Base-by-base conservation (phyloP, 768 basidiomycete species). In the Tremella fuciformis region DNA sequence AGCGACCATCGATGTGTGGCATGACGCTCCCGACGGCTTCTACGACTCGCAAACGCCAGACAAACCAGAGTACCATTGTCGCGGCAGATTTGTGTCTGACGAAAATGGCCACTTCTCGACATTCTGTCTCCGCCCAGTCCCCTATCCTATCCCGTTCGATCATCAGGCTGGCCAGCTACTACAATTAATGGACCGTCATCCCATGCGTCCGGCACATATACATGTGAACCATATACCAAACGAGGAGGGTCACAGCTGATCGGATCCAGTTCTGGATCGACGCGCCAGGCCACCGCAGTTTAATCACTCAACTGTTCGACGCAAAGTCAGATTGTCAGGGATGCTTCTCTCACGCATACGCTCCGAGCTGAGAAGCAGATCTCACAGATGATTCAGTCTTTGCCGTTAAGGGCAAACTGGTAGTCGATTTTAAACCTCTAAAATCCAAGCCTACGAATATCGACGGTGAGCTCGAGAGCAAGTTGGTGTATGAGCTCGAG, bases 211-310 rank as follows among this genome's bases (percentile, higher is more conserved):
- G 8, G 44, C 44, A 3, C 44, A 46, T 24, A 46, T 46, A 19
- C 44, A 46, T n/a, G 44, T 46, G 22, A 3, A n/a, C 22, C 44
- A n/a, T 8, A 9, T 18, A n/a, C 11, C 13, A 9, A 9, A 9
- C 16, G 44, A 19, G 18, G n/a, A n/a, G n/a, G n/a, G n/a, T n/a
- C 11, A 34, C 11, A 6, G 29, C 29, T 34, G 29, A 34, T 34
- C 29, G 11, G n/a, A n/a, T n/a, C 11, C 16, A 46, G 44, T 46
- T 46, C n/a, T 46, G 44, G 44, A 46, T 46, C 44, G 44, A 46
- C 13, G 44, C 44, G 9, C 44, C 44, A 9, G 44, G 11, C 8
- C 22, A 24, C 44, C 44, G 44, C 44, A 46, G 13, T 9, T 24
- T 46, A n/a, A 24, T 46, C 44, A 46, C 44, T 9, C 44, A 46